A percentile compares a stretch with the other conserved stretches of the same genome.
phyloP scores from a whole-genome alignment of 2,329 filamentous ascomycete genomes.

The Phoma sp. region DNA sequence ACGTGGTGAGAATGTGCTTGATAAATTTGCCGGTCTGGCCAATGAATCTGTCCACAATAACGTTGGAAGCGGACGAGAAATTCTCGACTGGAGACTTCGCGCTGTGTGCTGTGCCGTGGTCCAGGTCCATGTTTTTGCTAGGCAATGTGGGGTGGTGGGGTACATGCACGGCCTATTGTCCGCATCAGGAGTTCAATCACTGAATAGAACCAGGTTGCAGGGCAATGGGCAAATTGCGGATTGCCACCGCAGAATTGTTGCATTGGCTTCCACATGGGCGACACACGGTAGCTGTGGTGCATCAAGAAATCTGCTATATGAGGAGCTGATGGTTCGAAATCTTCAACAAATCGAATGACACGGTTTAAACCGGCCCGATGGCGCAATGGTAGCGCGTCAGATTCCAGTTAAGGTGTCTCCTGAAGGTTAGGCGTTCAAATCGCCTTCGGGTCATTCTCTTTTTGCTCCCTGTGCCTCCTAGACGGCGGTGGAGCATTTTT shows the following conservation, averaged over 20 bases:
- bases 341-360: conserved; percentile 23
- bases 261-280: neutral
- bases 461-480: conserved; percentile 2
- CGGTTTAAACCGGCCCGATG: conserved; percentile 27
- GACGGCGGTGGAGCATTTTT: neutral
- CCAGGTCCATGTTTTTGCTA: conserved; percentile 6
- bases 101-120: conserved; percentile 2
- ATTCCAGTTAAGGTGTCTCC: conserved; percentile 36
- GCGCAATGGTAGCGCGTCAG: conserved; percentile 42
- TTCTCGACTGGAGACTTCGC: too few species aligned
- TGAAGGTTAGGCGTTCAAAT: conserved; percentile 40
- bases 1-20: too few species aligned
- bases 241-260: neutral
- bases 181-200: conserved; percentile 5
- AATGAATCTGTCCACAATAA: too few species aligned
- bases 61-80: too few species aligned
- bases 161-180: conserved; percentile 10
- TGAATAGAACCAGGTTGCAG: neutral
- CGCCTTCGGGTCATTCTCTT: conserved; percentile 31
- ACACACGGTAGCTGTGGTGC: too few species aligned
- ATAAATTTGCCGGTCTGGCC: too few species aligned
- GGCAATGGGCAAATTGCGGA: neutral
- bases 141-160: conserved; percentile 19
- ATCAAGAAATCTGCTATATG: neutral
- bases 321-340: neutral